Evolutionary conservation across 176 grass and related monocot genomes (phyloP), one percentile per base, ranked within the genome.

Genomic region (Carex parvula): DNA sequence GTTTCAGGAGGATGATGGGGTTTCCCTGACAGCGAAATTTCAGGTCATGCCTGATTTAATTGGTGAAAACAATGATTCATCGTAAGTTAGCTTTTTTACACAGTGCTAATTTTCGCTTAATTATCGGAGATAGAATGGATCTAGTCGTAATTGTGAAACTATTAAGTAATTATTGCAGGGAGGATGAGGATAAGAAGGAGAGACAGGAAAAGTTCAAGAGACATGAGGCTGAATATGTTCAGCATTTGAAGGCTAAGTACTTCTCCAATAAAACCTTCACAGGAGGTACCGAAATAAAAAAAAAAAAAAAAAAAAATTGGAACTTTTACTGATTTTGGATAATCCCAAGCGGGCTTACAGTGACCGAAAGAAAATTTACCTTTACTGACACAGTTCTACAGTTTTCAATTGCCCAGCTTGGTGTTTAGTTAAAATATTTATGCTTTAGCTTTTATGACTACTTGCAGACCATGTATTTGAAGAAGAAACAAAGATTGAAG

Each of bases 211-310:
- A 83, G 29, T 83, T 83, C 81, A 83, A 54, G 81, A 83, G 54
- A 86, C 88, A 94, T 58, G 83, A 86, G 86, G 74, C 85, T 80
- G 89, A 89, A 50, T 88, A 89, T 55, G 87, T 88, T 81, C 85
- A 88, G 39, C 70, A 88, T 62, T 65, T 94, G 66, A 94, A 90
- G 79, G 83, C 87, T 18, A 94, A 94, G 81, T 87, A 90, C 86
- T 94, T 94, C 80, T 90, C 90, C 61, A 86, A 88, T 84, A 94
- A 92, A 65, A 73, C 85, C 80, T 92, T 89, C 41, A 82, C 89
- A 1, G 90, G 90, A 92, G 92, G 89, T 94, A 46, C 37, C 18
- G 8, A 42, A 21, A 41, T 66, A 41, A 44, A 15, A 26, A 64
- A 2, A 80, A 63, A 64, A 2, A 80, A 63, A 3, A 8, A 42